A percentile compares a stretch with the other conserved stretches of the same genome.
Evolutionary conservation across 768 basidiomycete genomes (phyloP).

Genomic region (Amanita rimosa): DNA sequence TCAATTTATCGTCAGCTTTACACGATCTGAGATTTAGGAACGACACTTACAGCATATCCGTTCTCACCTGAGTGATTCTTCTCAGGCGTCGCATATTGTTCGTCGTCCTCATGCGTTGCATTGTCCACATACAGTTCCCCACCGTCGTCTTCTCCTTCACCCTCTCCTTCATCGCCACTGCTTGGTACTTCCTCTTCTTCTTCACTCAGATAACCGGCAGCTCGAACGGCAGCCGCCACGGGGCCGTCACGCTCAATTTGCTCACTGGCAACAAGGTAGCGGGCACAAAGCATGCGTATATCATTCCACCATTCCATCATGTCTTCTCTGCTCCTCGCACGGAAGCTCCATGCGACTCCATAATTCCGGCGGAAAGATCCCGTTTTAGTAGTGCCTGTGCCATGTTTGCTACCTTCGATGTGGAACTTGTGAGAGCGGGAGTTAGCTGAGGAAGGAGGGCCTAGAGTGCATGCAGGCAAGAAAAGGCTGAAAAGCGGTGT

Average conservation of each 20-base stretch:
- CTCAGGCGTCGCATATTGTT: conserved; percentile 45
- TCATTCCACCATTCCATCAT: conserved; percentile 99
- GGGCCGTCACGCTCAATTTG: conserved; percentile 88
- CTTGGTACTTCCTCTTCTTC: conserved; percentile 22
- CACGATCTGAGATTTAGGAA: neutral
- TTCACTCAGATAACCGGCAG: conserved; percentile 81
- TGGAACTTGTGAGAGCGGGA: conserved; percentile 90
- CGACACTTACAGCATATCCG: conserved; percentile 49
- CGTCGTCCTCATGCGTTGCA: conserved; percentile 31
- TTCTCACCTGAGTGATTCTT: conserved; percentile 35
- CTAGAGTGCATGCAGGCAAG: conserved; percentile 91
- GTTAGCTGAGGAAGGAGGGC: conserved; percentile 66
- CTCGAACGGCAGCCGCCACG: conserved; percentile 83
- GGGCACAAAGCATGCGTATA: conserved; percentile 82
- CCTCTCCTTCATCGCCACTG: conserved; percentile 30
- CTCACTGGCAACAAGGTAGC: conserved; percentile 92
- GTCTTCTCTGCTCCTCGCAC: conserved; percentile 81
- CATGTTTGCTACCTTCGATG: conserved; percentile 86
- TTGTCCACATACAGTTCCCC: neutral
- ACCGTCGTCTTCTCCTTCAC: conserved; percentile 27
- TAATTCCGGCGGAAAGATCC: conserved; percentile 35
- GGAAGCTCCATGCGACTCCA: conserved; percentile 73
- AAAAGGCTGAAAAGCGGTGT: conserved; percentile 78
- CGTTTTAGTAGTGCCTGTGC: conserved; percentile 51
- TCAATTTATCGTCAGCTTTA: neutral